These are phyloP conservation scores for Penicillium sp. DNA, from an alignment of 2,329 filamentous ascomycete genomes.

Conservation along the genomic window DNA sequence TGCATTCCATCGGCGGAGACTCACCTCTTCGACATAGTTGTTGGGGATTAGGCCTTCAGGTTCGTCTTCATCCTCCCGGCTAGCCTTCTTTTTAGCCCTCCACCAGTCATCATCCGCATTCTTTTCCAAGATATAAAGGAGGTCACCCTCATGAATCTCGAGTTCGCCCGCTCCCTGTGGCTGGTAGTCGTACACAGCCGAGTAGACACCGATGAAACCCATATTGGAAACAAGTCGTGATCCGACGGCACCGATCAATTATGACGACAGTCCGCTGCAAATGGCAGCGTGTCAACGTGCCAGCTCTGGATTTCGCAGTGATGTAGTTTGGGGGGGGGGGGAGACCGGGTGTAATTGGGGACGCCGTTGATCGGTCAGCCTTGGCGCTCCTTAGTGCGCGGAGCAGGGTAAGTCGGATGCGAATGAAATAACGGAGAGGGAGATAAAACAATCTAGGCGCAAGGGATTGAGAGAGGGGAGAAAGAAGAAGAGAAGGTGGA, in stretches of 20 bases:
- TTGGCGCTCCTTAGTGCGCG: slow-evolving; percentile 20
- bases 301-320: slow-evolving; percentile 14
- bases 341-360: slow-evolving; percentile 10
- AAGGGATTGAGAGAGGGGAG: background rate
- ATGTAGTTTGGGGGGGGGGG: slow-evolving; percentile 13
- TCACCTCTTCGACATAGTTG: slow-evolving; percentile 93
- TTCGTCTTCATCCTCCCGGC: slow-evolving; percentile 81
- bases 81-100: slow-evolving; percentile 90
- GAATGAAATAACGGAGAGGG: background rate
- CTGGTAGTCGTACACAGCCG: slow-evolving; percentile 87
- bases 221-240: slow-evolving; percentile 50
- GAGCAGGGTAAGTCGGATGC: slow-evolving; percentile 7
- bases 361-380: slow-evolving; percentile 23
- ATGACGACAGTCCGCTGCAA: slow-evolving; percentile 10
- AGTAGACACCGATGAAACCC: slow-evolving; percentile 90
- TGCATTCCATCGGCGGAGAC: slow-evolving; percentile 27
- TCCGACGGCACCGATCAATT: slow-evolving; percentile 1
- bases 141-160: slow-evolving; percentile 77
- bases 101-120: slow-evolving; percentile 82
- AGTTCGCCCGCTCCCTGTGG: slow-evolving; percentile 86
- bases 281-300: slow-evolving; percentile 12
- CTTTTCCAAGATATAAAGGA: slow-evolving; percentile 87
- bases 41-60: slow-evolving; percentile 86
- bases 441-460: slow-evolving; percentile 1
- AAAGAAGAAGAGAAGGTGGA: slow-evolving; percentile 8